A percentile compares a stretch with the other conserved stretches of the same genome.
Conservation (phyloP, 495 filamentous ascomycete species). For the Tuber microsphaerosporum region DNA sequence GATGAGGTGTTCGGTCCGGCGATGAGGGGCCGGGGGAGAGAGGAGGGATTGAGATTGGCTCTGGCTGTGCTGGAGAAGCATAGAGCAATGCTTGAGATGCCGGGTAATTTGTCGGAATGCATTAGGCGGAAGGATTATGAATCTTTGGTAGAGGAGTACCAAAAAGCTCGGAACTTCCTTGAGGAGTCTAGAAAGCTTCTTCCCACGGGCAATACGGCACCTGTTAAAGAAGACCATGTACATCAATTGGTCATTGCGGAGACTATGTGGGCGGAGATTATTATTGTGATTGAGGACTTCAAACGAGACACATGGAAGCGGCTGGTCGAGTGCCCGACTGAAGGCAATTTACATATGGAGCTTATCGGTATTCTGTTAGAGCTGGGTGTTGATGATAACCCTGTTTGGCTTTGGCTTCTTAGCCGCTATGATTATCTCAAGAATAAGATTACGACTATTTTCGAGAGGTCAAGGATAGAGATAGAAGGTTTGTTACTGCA, state of each 20-base stretch:
- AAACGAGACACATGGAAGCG: constrained; percentile 82
- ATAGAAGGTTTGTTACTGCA: constrained; percentile 54
- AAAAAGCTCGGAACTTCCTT: constrained; percentile 64
- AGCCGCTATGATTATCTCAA: constrained; percentile 84
- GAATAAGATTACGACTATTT: constrained; percentile 66
- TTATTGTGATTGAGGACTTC: constrained; percentile 72
- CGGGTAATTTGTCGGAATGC: constrained; percentile 66
- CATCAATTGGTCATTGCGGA: constrained; percentile 80
- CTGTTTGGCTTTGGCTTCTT: constrained; percentile 88
- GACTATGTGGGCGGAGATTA: constrained; percentile 90
- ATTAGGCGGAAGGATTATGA: constrained; percentile 89
- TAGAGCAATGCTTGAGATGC: constrained; percentile 71
- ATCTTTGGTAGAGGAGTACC: constrained; percentile 75
- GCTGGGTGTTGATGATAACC: constrained; percentile 88
- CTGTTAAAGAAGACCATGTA: constrained; percentile 63
- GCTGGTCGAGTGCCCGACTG: constrained; percentile 51
- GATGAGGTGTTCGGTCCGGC: constrained; percentile 97
- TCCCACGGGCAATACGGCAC: constrained; percentile 48
- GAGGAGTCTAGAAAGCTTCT: constrained; percentile 64
- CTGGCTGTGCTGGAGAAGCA: constrained; percentile 66
- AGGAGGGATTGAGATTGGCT: constrained; percentile 72
- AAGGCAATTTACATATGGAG: constrained; percentile 38
- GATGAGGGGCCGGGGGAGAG: constrained; percentile 82
- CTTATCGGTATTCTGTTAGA: constrained; percentile 64
- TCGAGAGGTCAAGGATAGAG: constrained; percentile 76